phyloP scores from a whole-genome alignment of 108 stramenopile genomes.

The Stephanodiscus triporus region DNA sequence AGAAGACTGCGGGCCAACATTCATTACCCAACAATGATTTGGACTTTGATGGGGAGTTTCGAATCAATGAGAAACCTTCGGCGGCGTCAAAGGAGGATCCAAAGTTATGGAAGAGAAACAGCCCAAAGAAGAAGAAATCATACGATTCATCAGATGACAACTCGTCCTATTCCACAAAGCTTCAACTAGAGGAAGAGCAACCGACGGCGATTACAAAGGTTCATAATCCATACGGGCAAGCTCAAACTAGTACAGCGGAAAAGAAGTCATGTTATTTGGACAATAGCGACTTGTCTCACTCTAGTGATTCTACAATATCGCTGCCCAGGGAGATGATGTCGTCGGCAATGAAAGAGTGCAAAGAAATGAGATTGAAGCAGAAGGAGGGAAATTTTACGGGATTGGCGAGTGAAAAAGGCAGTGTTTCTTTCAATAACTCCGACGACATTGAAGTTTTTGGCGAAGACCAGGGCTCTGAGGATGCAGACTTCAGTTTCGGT shows the following conservation, averaged over 20 bases:
- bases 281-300: background rate
- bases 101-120: background rate
- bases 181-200: background rate
- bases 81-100: background rate
- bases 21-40: background rate
- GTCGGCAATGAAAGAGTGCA: background rate
- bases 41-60: conserved; percentile 9
- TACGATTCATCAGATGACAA: background rate
- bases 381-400: background rate
- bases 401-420: conserved; percentile 5
- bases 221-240: background rate
- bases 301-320: background rate
- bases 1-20: background rate
- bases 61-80: background rate
- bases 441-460: conserved; percentile 3
- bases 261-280: background rate
- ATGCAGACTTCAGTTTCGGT: background rate
- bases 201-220: background rate
- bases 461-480: background rate
- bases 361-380: background rate
- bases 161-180: background rate
- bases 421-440: conserved; percentile 1
- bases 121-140: background rate
- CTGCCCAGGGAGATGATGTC: conserved; percentile 5
- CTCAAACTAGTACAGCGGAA: conserved; percentile 1